Evolutionary conservation across 2,329 filamentous ascomycete genomes (phyloP), one percentile per base, ranked within the genome.

Genomic region (Zymoseptoria pseudotritici): DNA sequence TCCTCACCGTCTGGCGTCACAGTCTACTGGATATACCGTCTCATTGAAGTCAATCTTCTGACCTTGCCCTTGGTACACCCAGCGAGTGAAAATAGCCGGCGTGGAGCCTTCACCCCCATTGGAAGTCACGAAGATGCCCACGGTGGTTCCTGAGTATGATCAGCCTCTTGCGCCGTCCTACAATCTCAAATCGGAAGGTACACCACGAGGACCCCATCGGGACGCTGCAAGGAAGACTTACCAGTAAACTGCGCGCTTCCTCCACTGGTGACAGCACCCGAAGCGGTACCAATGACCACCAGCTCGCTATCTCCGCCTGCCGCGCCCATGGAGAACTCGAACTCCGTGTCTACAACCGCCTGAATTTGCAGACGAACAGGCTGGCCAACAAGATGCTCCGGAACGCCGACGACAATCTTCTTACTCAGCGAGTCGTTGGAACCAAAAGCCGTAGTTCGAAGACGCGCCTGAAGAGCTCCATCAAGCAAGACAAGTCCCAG

Each of bases 1-100:
- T n/a, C n/a, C n/a, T n/a, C n/a, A n/a, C n/a, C n/a, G n/a, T n/a
- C n/a, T n/a, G n/a, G n/a, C n/a, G n/a, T n/a, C n/a, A n/a, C n/a
- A n/a, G n/a, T n/a, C n/a, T n/a, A n/a, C n/a, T n/a, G n/a, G n/a
- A n/a, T n/a, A n/a, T n/a, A n/a, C n/a, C n/a, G n/a, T 46, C 36
- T 46, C 36, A 1, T 46, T 46, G 13, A 46, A 46, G 36, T 46
- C 31, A 19, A 63, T 58, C 71, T 61, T 53, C 56, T 70, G 60
- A 70, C 74, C 67, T 75, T 73, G 2, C 69, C 74, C 74, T 0
- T 62, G 68, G 62, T 82, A 82, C 59, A 70, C 74, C 80, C 81
- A 83, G 20, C 77, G 71, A 5, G 72, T 75, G 54, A 83, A 70
- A 66, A 80, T 82, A 2, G 78, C 79, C 36, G 36, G 36, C 13